A percentile compares a stretch with the other conserved stretches of the same genome.
These are phyloP conservation scores for Cubamyces lactineus DNA, from an alignment of 768 basidiomycete genomes.

Conservation along the genomic window DNA sequence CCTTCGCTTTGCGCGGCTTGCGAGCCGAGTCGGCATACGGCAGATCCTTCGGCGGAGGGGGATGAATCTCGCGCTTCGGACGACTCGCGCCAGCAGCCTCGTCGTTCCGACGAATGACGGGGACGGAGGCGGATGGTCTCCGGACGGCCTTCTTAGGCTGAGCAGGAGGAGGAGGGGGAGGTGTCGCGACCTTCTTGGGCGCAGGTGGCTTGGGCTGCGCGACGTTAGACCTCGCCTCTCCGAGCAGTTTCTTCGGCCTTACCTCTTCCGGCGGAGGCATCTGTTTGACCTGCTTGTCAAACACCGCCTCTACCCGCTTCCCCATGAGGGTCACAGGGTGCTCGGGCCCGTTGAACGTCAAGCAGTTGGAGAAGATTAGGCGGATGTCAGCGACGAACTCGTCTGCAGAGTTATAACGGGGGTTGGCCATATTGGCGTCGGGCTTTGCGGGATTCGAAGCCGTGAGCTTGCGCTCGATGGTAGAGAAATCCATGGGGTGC, in stretches of 20 bases:
- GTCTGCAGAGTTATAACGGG: conserved; percentile 76
- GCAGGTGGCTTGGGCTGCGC: conserved; percentile 48
- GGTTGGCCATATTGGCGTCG: conserved; percentile 67
- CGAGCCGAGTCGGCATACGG: conserved; percentile 79
- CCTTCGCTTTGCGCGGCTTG: conserved; percentile 65
- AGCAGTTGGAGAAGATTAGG: conserved; percentile 85
- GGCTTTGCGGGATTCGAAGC: conserved; percentile 82
- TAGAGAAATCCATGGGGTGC: conserved; percentile 92
- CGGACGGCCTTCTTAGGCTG: conserved; percentile 56
- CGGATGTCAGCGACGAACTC: conserved; percentile 88
- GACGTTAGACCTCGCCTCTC: conserved; percentile 20
- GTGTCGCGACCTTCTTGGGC: conserved; percentile 45
- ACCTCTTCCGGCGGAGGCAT: conserved; percentile 81
- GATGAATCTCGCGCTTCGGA: conserved; percentile 98
- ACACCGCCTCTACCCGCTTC: conserved; percentile 78
- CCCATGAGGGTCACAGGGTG: conserved; percentile 82
- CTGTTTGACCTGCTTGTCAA: conserved; percentile 87
- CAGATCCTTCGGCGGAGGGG: conserved; percentile 90
- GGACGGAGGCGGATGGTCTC: conserved; percentile 79
- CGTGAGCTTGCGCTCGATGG: conserved; percentile 84
- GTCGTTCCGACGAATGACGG: conserved; percentile 82
- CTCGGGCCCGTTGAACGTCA: conserved; percentile 92
- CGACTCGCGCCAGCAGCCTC: conserved; percentile 57
- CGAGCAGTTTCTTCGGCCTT: conserved; percentile 20
- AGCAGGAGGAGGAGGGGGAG: conserved; percentile 46